Conservation (phyloP, 2,329 filamentous ascomycete genomes). For the Xylaria multiplex region DNA sequence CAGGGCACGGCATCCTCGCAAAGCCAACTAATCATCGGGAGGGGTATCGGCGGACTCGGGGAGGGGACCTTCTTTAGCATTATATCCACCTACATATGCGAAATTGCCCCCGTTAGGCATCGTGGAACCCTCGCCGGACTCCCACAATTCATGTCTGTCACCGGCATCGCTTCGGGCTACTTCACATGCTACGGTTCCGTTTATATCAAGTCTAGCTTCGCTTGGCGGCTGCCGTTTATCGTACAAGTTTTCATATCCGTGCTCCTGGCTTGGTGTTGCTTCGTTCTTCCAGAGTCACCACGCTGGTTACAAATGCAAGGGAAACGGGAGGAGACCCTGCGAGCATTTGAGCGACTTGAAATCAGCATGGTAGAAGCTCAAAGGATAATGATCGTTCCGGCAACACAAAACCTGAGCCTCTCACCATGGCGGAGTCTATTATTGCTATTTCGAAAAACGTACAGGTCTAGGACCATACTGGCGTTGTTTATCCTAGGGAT, state of each 20-base stretch:
- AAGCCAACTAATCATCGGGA: constrained; percentile 64
- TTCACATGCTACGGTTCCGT: constrained; percentile 69
- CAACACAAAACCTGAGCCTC: constrained; percentile 46
- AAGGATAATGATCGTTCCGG: constrained; percentile 54
- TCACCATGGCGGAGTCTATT: constrained; percentile 48
- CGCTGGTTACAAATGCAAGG: constrained; percentile 66
- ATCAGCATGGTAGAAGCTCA: constrained; percentile 59
- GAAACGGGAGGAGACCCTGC: constrained; percentile 56
- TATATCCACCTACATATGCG: constrained; percentile 68
- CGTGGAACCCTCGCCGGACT: constrained; percentile 62
- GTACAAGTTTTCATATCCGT: constrained; percentile 57
- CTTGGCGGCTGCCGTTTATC: constrained; percentile 67
- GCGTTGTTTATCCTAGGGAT: constrained; percentile 61
- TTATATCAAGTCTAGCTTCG: constrained; percentile 56
- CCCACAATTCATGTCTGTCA: constrained; percentile 62
- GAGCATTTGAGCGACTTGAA: constrained; percentile 55
- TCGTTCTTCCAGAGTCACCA: constrained; percentile 64
- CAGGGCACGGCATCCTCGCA: constrained; percentile 60
- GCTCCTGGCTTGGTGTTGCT: constrained; percentile 52
- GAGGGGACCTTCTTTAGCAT: constrained; percentile 68
- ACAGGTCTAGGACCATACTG: constrained; percentile 57
- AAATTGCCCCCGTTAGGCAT: constrained; percentile 64
- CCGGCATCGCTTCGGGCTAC: constrained; percentile 64
- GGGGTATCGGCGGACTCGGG: constrained; percentile 66
- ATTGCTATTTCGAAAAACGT: constrained; percentile 53